Conservation (phyloP, 108 stramenopile species). For the Ochromonas danica region DNA sequence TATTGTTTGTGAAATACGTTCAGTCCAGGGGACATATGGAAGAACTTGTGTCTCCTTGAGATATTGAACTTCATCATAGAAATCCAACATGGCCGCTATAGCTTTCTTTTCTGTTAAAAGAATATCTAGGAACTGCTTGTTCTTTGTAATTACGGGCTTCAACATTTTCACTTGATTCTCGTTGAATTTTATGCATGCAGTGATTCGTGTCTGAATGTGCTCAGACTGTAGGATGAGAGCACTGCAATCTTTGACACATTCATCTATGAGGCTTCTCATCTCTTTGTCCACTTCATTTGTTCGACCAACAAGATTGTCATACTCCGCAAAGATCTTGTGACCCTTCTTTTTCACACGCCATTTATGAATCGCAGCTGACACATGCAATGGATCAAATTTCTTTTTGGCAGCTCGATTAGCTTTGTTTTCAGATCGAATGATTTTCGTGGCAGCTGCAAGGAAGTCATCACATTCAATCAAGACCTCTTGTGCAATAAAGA, state of each 20-base stretch:
- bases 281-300: background rate
- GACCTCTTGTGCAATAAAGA: too few species aligned
- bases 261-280: background rate
- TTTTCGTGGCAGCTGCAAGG: too few species aligned
- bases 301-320: background rate
- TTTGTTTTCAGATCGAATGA: too few species aligned
- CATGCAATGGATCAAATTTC: background rate
- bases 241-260: background rate
- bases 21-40: background rate
- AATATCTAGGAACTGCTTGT: background rate
- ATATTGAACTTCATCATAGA: background rate
- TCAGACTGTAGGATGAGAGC: background rate
- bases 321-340: background rate
- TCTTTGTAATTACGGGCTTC: background rate
- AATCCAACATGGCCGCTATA: background rate
- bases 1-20: background rate
- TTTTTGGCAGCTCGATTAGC: too few species aligned
- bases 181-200: conserved; percentile 1
- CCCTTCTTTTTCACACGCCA: conserved; percentile 23
- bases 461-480: too few species aligned
- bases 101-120: background rate
- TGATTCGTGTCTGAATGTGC: background rate
- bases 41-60: background rate
- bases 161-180: background rate
- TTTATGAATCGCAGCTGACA: background rate